These are phyloP conservation scores for Alternaria viburni DNA, from an alignment of 2,329 filamentous ascomycete genomes.

Conservation along the genomic window DNA sequence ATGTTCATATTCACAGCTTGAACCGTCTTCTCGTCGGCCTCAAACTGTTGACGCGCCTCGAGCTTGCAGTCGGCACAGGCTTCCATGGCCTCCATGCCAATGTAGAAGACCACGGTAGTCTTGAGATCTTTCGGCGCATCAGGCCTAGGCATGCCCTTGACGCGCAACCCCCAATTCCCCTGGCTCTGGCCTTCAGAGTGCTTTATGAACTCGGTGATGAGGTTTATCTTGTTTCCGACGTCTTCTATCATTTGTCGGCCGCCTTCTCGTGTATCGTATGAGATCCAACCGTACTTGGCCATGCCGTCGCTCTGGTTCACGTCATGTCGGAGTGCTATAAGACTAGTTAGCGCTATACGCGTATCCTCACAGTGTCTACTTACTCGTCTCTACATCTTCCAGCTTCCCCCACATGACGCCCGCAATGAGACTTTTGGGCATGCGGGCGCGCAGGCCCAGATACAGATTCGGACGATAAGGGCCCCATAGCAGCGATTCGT, in stretches of 20 bases:
- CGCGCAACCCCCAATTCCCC: constrained; percentile 86
- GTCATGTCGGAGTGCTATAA: constrained; percentile 76
- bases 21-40: constrained; percentile 55
- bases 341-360: constrained; percentile 8
- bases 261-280: constrained; percentile 86
- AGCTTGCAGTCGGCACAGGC: constrained; percentile 55
- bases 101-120: constrained; percentile 81
- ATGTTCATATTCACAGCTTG: constrained; percentile 73
- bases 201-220: constrained; percentile 92
- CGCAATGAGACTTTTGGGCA: constrained; percentile 78
- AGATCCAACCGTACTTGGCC: constrained; percentile 94
- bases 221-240: constrained; percentile 80
- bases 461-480: constrained; percentile 93
- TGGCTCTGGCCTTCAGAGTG: constrained; percentile 82
- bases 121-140: constrained; percentile 70
- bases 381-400: constrained; percentile 78
- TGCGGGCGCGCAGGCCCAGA: constrained; percentile 82
- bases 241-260: constrained; percentile 90
- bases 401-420: constrained; percentile 89
- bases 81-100: constrained; percentile 75
- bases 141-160: constrained; percentile 77
- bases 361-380: constrained; percentile 37
- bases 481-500: constrained; percentile 91
- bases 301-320: constrained; percentile 94
- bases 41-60: constrained; percentile 62